Evolutionary conservation across 176 grass and related monocot species (phyloP).

Genomic region (Oryza rufipogon): DNA sequence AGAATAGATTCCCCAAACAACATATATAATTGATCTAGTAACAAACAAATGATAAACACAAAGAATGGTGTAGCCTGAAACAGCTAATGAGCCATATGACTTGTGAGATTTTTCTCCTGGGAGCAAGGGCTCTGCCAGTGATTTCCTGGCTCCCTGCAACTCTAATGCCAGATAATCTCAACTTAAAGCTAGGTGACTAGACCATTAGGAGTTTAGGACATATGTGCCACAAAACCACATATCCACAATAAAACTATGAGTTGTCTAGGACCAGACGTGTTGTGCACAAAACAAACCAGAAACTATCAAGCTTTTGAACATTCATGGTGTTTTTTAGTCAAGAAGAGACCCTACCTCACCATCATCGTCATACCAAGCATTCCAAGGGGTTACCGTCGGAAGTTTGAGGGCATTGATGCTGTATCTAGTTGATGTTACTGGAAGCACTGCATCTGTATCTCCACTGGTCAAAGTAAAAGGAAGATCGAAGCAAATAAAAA

Average conservation of each 20-base stretch:
- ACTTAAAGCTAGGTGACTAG: background rate
- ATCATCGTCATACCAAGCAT: conserved; percentile 89
- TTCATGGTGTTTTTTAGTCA: conserved; percentile 6
- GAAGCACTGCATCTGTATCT: conserved; percentile 90
- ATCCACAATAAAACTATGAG: conserved; percentile 17
- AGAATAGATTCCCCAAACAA: conserved; percentile 10
- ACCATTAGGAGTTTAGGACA: background rate
- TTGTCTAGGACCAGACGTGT: background rate
- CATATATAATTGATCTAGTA: conserved; percentile 17
- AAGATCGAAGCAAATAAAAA: conserved; percentile 23
- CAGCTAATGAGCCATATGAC: background rate
- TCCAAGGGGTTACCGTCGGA: conserved; percentile 77
- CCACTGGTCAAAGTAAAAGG: conserved; percentile 61
- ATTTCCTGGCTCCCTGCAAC: background rate
- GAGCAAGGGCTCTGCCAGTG: conserved; percentile 19
- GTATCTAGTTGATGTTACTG: conserved; percentile 90
- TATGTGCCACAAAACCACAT: conserved; percentile 7
- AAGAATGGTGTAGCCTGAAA: conserved; percentile 10
- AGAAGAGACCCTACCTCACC: conserved; percentile 63
- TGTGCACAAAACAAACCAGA: background rate
- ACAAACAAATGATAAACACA: background rate
- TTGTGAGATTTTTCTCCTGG: background rate
- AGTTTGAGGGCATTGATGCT: conserved; percentile 85
- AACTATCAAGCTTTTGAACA: conserved; percentile 19
- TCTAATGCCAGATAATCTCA: conserved; percentile 1